A percentile compares a stretch with the other conserved stretches of the same genome.
Evolutionary conservation across 1,284 basidiomycete species (phyloP).

Genomic region (Taiwanofungus camphoratus): DNA sequence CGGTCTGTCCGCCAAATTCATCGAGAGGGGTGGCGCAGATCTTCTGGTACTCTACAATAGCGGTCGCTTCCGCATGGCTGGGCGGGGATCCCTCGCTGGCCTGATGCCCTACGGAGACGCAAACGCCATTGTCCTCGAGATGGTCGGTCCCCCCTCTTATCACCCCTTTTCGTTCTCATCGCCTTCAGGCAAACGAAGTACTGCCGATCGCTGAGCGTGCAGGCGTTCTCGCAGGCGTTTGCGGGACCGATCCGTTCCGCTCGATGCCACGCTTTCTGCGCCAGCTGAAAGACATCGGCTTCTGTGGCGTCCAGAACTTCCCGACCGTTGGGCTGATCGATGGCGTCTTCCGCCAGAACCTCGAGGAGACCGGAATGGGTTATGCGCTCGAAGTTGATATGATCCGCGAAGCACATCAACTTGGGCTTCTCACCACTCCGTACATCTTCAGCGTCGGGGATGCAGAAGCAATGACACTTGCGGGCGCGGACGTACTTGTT

Average conservation of each 20-base stretch:
- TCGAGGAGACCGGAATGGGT: conserved; percentile 23
- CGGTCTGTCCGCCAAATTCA: conserved; percentile 22
- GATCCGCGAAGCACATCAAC: conserved; percentile 18
- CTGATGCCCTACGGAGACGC: conserved; percentile 24
- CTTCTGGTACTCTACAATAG: conserved; percentile 23
- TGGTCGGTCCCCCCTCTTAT: conserved; percentile 10
- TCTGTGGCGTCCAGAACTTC: conserved; percentile 25
- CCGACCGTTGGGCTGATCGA: conserved; percentile 23
- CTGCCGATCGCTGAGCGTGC: conserved; percentile 17
- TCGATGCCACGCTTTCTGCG: conserved; percentile 21
- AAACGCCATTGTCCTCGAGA: conserved; percentile 20
- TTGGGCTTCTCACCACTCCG: conserved; percentile 20
- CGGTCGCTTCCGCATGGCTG: conserved; percentile 22
- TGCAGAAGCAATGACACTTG: conserved; percentile 19
- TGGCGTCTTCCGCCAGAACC: conserved; percentile 20
- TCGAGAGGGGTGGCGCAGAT: conserved; percentile 22
- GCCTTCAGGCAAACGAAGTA: conserved; percentile 17
- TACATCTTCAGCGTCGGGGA: conserved; percentile 19
- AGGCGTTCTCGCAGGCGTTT: conserved; percentile 19
- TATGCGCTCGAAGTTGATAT: conserved; percentile 21
- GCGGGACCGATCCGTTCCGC: conserved; percentile 22
- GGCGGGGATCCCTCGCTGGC: conserved; percentile 19
- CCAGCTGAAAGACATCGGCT: conserved; percentile 18
- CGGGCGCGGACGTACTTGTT: conserved; percentile 21
- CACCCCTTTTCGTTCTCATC: not conserved